Conservation (phyloP, 1,284 basidiomycete genomes). For the Coriolopsis trogii region DNA sequence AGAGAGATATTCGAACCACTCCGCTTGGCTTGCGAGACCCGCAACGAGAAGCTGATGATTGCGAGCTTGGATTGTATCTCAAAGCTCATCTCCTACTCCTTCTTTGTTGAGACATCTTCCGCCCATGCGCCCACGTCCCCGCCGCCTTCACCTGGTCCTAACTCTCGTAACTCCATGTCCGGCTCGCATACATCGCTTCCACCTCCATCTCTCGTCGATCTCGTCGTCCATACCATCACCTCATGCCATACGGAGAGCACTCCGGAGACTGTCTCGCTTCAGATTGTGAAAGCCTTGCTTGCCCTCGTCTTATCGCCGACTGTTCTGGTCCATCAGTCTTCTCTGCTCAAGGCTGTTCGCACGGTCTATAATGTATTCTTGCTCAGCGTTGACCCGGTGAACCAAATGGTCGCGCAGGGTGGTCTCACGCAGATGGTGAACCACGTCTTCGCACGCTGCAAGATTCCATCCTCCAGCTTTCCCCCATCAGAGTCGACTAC, state of each 20-base stretch:
- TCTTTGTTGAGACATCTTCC: slow-evolving; percentile 78
- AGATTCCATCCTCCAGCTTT: slow-evolving; percentile 30
- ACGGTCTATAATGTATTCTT: slow-evolving; percentile 98
- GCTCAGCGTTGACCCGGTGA: slow-evolving; percentile 85
- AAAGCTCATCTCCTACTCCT: slow-evolving; percentile 94
- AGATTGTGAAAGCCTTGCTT: slow-evolving; percentile 93
- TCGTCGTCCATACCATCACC: slow-evolving; percentile 93
- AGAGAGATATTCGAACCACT: slow-evolving; percentile 92
- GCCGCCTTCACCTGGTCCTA: slow-evolving; percentile 66
- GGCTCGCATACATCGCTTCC: slow-evolving; percentile 54
- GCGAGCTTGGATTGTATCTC: slow-evolving; percentile 95
- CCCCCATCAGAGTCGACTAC: slow-evolving; percentile 30
- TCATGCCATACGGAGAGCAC: slow-evolving; percentile 88
- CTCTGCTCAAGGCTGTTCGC: slow-evolving; percentile 90
- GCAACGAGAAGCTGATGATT: slow-evolving; percentile 90
- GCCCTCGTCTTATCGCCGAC: slow-evolving; percentile 86
- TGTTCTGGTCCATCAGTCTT: slow-evolving; percentile 90
- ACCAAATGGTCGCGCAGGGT: slow-evolving; percentile 96
- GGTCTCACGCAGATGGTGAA: slow-evolving; percentile 97
- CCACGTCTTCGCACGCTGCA: slow-evolving; percentile 87
- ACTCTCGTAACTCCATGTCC: slow-evolving; percentile 44
- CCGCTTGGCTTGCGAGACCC: slow-evolving; percentile 91
- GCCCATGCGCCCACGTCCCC: slow-evolving; percentile 55
- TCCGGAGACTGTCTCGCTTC: slow-evolving; percentile 88
- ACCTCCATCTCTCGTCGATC: slow-evolving; percentile 79